These are phyloP conservation scores for Colletotrichum incanum DNA, from an alignment of 2,329 filamentous ascomycete genomes.

Conservation along the genomic window DNA sequence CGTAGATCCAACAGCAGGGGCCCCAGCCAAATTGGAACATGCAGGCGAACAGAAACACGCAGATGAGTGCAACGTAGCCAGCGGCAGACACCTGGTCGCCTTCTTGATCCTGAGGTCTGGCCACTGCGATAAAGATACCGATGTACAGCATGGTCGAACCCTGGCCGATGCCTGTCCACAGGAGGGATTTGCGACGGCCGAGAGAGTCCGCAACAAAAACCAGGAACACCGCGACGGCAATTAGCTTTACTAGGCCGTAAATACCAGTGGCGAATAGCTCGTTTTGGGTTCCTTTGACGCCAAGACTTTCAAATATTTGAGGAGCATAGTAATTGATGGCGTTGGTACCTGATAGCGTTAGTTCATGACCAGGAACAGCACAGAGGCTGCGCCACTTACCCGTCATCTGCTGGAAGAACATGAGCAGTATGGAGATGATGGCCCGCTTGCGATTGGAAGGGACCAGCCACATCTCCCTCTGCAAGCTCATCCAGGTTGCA, in stretches of 20 bases:
- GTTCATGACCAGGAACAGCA: constrained; percentile 42
- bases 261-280: constrained; percentile 75
- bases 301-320: constrained; percentile 76
- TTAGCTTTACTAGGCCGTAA: constrained; percentile 73
- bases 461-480: constrained; percentile 38
- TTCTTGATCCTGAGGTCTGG: constrained; percentile 61
- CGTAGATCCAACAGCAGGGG: constrained; percentile 61
- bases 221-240: constrained; percentile 43
- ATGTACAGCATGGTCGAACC: constrained; percentile 54
- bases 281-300: constrained; percentile 70
- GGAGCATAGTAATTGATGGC: constrained; percentile 59
- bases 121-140: constrained; percentile 73
- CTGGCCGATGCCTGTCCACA: constrained; percentile 47
- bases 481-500: constrained; percentile 40
- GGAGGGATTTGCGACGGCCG: constrained; percentile 45
- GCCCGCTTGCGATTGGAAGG: constrained; percentile 39
- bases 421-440: constrained; percentile 33
- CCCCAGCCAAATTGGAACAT: constrained; percentile 59
- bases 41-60: constrained; percentile 74
- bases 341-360: constrained; percentile 49
- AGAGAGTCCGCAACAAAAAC: constrained; percentile 46
- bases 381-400: constrained; percentile 5
- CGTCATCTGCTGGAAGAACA: constrained; percentile 43
- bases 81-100: constrained; percentile 53
- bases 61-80: constrained; percentile 77